These are phyloP conservation scores for Vanrija sp. DNA, from an alignment of 1,284 basidiomycete species.

Conservation along the genomic window DNA sequence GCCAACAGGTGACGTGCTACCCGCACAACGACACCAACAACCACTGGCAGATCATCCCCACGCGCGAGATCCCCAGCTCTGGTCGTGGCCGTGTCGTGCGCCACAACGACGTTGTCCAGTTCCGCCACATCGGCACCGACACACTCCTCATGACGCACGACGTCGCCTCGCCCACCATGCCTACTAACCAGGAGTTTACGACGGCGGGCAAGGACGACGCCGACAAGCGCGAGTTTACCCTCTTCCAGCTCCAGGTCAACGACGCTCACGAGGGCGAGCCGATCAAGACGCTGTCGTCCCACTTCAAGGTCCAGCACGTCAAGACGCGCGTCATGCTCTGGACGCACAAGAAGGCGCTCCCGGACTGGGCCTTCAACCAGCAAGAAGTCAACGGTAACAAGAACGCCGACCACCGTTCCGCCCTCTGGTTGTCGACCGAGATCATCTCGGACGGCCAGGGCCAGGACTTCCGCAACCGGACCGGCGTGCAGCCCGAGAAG, in stretches of 20 bases:
- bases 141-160: slow-evolving; percentile 88
- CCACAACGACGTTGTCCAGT: slow-evolving; percentile 82
- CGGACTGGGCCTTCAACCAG: slow-evolving; percentile 95
- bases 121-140: slow-evolving; percentile 82
- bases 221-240: slow-evolving; percentile 74
- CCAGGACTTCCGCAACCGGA: slow-evolving; percentile 58
- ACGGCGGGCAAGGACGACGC: slow-evolving; percentile 68
- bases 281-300: slow-evolving; percentile 86
- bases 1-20: slow-evolving; percentile 98
- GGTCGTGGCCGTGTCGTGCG: slow-evolving; percentile 84
- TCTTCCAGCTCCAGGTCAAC: slow-evolving; percentile 70
- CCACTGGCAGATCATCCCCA: slow-evolving; percentile 91
- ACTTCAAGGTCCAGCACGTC: slow-evolving; percentile 84
- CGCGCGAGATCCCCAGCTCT: slow-evolving; percentile 81
- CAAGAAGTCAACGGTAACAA: slow-evolving; percentile 99
- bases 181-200: slow-evolving; percentile 98
- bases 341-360: slow-evolving; percentile 79
- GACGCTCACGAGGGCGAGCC: slow-evolving; percentile 71
- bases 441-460: slow-evolving; percentile 68
- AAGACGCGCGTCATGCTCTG: slow-evolving; percentile 89
- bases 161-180: slow-evolving; percentile 93
- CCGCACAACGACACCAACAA: slow-evolving; percentile 71
- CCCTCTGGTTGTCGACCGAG: slow-evolving; percentile 83
- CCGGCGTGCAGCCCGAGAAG: slow-evolving; percentile 56
- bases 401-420: slow-evolving; percentile 74